phyloP scores from a whole-genome alignment of 208 protist species.

The Spongospora subterranea region DNA sequence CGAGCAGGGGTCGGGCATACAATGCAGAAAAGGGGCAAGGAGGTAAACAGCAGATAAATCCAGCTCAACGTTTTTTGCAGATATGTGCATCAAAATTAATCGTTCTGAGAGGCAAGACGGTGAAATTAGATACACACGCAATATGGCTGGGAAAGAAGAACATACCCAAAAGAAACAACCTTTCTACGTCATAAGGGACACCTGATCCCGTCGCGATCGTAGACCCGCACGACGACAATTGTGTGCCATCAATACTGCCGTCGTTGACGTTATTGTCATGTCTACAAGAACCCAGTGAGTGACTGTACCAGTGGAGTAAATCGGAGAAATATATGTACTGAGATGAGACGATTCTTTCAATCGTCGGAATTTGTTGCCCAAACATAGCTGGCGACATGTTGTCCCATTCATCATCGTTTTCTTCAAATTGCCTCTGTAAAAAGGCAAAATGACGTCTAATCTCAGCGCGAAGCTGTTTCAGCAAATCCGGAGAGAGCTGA shows the following conservation, averaged over 20 bases:
- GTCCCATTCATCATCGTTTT: conserved; percentile 22
- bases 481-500: conserved; percentile 4
- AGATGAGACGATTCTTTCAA: too few species aligned
- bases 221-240: conserved; percentile 28
- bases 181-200: not conserved
- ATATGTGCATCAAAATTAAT: conserved; percentile 14
- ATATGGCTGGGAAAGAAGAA: not conserved
- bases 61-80: conserved; percentile 33
- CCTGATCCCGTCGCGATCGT: not conserved
- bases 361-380: not conserved
- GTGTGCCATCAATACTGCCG: conserved; percentile 3
- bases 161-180: not conserved
- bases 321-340: not conserved
- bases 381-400: not conserved
- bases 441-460: not conserved
- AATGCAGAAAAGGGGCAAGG: conserved; percentile 27
- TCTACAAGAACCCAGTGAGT: too few species aligned
- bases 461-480: conserved; percentile 50
- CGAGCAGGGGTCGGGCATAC: conserved; percentile 40
- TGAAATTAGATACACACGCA: too few species aligned
- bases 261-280: not conserved
- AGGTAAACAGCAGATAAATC: conserved; percentile 16
- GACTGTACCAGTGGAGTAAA: too few species aligned
- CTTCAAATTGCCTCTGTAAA: conserved; percentile 22
- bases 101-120: conserved; percentile 17